Percentiles rank a stretch among this genome's conserved stretches.
Evolutionary conservation across 768 basidiomycete genomes (phyloP).

Genomic region (Lentinula aciculospora): DNA sequence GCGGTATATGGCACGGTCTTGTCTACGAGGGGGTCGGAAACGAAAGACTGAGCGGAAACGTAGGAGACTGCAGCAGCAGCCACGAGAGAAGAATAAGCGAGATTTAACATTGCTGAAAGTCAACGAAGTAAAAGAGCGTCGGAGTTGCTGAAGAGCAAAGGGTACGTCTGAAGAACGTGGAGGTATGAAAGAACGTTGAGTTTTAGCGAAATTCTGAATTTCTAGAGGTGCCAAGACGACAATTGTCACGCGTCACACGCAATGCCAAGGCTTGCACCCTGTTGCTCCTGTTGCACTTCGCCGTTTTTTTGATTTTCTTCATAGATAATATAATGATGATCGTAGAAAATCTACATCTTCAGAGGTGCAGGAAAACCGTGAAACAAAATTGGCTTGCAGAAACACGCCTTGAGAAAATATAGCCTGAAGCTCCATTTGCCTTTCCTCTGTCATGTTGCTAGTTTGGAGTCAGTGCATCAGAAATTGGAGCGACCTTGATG

Average conservation of each 20-base stretch:
- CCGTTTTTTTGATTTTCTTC: no score
- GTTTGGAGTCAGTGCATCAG: no score
- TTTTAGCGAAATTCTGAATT: not conserved
- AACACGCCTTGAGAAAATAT: no score
- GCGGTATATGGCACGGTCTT: slow-evolving; percentile 8
- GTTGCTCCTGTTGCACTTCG: no score
- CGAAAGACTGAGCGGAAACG: slow-evolving; percentile 8
- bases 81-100: slow-evolving; percentile 1
- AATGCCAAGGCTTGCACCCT: not conserved
- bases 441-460: no score
- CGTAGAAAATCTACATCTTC: no score
- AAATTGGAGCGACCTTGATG: no score
- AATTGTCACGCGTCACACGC: not conserved
- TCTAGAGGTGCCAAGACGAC: slow-evolving; percentile 1
- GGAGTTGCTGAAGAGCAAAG: slow-evolving; percentile 1
- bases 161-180: not conserved
- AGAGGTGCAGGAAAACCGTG: no score
- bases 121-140: not conserved
- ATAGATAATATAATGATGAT: no score
- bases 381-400: no score
- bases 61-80: slow-evolving; percentile 7
- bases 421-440: no score
- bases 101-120: slow-evolving; percentile 2
- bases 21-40: slow-evolving; percentile 9
- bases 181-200: not conserved